A percentile compares a stretch with the other conserved stretches of the same genome.
Evolutionary conservation across 2,329 filamentous ascomycete species (phyloP).

Genomic region (Coniochaeta sp.): DNA sequence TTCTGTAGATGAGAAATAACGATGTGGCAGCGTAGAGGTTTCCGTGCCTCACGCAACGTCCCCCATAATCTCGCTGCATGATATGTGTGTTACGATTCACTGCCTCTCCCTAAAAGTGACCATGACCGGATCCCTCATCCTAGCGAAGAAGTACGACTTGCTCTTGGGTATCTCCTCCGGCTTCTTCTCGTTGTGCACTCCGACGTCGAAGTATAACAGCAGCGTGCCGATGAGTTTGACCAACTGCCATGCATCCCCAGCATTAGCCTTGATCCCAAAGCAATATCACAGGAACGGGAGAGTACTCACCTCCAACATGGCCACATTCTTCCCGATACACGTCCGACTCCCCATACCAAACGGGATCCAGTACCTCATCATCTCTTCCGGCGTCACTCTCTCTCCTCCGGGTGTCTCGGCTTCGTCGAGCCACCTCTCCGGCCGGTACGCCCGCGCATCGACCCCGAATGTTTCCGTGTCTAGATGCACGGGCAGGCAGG

Average conservation of each 20-base stretch:
- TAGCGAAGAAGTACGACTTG: constrained; percentile 7
- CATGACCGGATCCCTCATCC: constrained; percentile 5
- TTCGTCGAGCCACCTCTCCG: constrained; percentile 6
- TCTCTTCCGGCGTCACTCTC: constrained; percentile 3
- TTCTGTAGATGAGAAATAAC: no score
- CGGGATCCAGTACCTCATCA: constrained; percentile 6
- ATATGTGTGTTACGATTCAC: background rate
- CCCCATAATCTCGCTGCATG: no score
- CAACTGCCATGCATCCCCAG: background rate
- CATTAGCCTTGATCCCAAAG: background rate
- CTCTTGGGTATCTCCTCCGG: constrained; percentile 4
- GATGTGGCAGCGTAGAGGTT: no score
- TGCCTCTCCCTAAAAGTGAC: constrained; percentile 4
- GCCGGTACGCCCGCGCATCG: constrained; percentile 2
- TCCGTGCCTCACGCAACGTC: no score
- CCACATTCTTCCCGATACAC: constrained; percentile 8
- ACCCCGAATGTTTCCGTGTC: constrained; percentile 1
- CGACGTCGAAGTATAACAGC: constrained; percentile 5
- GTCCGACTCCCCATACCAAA: constrained; percentile 3
- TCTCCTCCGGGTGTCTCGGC: constrained; percentile 1
- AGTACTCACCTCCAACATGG: constrained; percentile 5
- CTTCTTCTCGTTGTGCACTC: constrained; percentile 1
- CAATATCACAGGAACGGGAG: background rate
- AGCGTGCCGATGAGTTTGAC: constrained; percentile 6
- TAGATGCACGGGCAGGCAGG: constrained; percentile 3